A percentile compares a stretch with the other conserved stretches of the same genome.
phyloP scores from a whole-genome alignment of 345 rosid species.

The Anacardium occidentale region DNA sequence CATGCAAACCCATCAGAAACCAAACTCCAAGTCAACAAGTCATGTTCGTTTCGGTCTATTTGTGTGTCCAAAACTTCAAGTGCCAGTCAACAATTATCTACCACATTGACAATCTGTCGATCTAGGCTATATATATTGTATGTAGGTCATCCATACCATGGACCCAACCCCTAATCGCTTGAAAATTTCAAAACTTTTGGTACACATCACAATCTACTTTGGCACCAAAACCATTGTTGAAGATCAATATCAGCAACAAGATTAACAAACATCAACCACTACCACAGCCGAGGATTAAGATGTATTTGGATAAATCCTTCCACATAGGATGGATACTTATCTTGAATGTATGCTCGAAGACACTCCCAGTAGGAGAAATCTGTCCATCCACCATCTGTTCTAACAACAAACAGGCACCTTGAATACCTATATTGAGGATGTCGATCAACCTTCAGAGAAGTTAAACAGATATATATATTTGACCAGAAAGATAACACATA shows the following conservation, averaged over 20 bases:
- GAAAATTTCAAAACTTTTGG: background rate
- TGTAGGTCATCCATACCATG: conserved; percentile 1
- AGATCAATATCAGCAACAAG: conserved; percentile 9
- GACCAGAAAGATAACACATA: conserved; percentile 15
- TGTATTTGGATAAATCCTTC: conserved; percentile 78
- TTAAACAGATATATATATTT: conserved; percentile 19
- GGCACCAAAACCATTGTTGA: conserved; percentile 16
- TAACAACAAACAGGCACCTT: conserved; percentile 89
- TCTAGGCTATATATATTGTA: conserved; percentile 12
- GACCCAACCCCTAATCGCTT: background rate
- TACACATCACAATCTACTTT: background rate
- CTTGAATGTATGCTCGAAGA: conserved; percentile 70
- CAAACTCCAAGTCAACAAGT: conserved; percentile 37
- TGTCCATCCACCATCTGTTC: conserved; percentile 91
- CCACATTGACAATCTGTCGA: conserved; percentile 31
- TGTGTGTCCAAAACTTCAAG: conserved; percentile 29
- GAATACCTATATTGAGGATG: conserved; percentile 76
- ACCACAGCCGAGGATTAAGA: conserved; percentile 66
- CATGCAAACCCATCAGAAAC: conserved; percentile 18
- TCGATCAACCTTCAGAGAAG: conserved; percentile 66
- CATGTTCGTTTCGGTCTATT: conserved; percentile 36
- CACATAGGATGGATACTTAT: conserved; percentile 63
- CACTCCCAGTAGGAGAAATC: conserved; percentile 95
- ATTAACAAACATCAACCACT: conserved; percentile 31
- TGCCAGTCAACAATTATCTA: conserved; percentile 32